Conservation (phyloP, 1,284 basidiomycete genomes). For the Marasmius tenuissimus region DNA sequence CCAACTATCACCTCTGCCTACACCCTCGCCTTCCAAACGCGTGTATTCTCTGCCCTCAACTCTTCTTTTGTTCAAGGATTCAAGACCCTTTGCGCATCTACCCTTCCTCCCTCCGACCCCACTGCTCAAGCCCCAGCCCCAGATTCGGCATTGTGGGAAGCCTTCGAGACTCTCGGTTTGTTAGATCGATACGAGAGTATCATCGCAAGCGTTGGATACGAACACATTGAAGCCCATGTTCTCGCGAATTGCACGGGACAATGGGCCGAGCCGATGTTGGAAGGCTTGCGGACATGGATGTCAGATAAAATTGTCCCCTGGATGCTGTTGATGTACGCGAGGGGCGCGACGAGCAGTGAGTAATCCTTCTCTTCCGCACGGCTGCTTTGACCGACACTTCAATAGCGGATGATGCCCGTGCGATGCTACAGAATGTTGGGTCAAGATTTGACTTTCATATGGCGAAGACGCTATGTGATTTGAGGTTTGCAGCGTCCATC, state of each 20-base stretch:
- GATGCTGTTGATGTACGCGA: slow-evolving; percentile 79
- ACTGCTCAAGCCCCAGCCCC: slow-evolving; percentile 23
- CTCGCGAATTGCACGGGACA: slow-evolving; percentile 62
- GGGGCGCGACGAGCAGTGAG: slow-evolving; percentile 58
- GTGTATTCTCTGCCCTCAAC: slow-evolving; percentile 67
- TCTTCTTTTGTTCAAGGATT: slow-evolving; percentile 63
- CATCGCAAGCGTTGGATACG: slow-evolving; percentile 81
- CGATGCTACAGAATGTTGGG: slow-evolving; percentile 78
- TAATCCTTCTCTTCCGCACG: slow-evolving; percentile 18
- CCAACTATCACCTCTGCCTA: slow-evolving; percentile 58
- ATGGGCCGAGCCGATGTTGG: slow-evolving; percentile 71
- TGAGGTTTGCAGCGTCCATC: slow-evolving; percentile 57
- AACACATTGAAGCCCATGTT: slow-evolving; percentile 78
- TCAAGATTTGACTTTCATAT: slow-evolving; percentile 90
- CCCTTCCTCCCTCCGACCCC: slow-evolving; percentile 43
- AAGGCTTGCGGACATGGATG: slow-evolving; percentile 72
- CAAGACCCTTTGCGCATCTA: slow-evolving; percentile 60
- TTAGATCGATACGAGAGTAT: slow-evolving; percentile 85
- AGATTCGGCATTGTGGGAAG: slow-evolving; percentile 49
- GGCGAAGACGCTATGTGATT: slow-evolving; percentile 83
- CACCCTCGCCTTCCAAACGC: slow-evolving; percentile 66
- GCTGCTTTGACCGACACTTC: slow-evolving; percentile 18
- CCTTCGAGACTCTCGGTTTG: slow-evolving; percentile 74
- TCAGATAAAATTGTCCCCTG: slow-evolving; percentile 76
- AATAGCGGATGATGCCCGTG: slow-evolving; percentile 66